These are phyloP conservation scores for Arthroderma uncinatum DNA, from an alignment of 2,329 filamentous ascomycete species.

Conservation along the genomic window DNA sequence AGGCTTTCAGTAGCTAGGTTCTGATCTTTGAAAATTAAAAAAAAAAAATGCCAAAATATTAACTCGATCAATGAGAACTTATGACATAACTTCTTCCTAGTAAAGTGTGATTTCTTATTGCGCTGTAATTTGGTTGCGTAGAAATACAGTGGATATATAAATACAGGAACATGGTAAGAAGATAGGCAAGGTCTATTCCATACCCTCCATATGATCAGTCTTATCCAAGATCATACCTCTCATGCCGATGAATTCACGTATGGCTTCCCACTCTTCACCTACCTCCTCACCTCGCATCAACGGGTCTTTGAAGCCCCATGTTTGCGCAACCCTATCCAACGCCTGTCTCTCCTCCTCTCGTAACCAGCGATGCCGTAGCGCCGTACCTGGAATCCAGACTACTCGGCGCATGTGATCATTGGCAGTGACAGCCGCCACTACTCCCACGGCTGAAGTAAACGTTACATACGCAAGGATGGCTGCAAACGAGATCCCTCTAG, in stretches of 20 bases:
- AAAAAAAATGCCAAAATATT: background rate
- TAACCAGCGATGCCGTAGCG: slow-evolving; percentile 70
- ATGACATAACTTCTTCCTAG: background rate
- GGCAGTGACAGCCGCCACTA: slow-evolving; percentile 71
- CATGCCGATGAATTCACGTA: slow-evolving; percentile 71
- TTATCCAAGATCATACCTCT: slow-evolving; percentile 85
- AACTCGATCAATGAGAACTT: background rate
- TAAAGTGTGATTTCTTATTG: background rate
- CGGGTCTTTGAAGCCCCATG: slow-evolving; percentile 82
- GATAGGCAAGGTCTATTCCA: slow-evolving; percentile 48
- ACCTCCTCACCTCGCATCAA: slow-evolving; percentile 79
- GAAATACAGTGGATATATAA: slow-evolving; percentile 1
- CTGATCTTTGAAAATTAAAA: background rate
- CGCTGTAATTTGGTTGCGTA: background rate
- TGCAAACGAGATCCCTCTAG: slow-evolving; percentile 66
- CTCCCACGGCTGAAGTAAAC: slow-evolving; percentile 68
- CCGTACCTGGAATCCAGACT: slow-evolving; percentile 75
- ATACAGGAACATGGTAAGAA: background rate
- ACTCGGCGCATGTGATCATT: slow-evolving; percentile 95
- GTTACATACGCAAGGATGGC: slow-evolving; percentile 75
- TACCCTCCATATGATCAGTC: slow-evolving; percentile 83
- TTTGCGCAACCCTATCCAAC: slow-evolving; percentile 71
- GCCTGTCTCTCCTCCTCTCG: slow-evolving; percentile 82
- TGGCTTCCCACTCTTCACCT: slow-evolving; percentile 74
- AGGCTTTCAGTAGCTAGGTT: slow-evolving; percentile 31